Conservation (phyloP, 306 rosid genomes). For the Prunus armeniaca region DNA sequence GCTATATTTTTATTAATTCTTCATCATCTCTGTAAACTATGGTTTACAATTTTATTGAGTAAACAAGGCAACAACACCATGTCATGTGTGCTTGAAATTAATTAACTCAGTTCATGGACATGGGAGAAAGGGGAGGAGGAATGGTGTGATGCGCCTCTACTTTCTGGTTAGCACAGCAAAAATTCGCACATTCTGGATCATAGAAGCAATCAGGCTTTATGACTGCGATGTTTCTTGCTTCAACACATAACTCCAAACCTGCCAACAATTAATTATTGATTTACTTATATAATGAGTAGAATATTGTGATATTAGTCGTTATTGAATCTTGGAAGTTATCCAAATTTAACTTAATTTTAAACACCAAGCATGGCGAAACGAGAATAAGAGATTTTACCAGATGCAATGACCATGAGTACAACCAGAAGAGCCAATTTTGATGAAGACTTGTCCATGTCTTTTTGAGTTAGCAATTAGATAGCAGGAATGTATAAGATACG, state of each 20-base stretch:
- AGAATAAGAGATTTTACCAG: neutral
- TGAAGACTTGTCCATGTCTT: neutral
- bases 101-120: too few relatives aligned
- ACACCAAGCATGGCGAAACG: too few relatives aligned
- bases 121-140: too few relatives aligned
- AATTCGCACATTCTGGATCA: neutral
- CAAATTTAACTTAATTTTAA: too few relatives aligned
- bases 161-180: neutral
- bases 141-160: too few relatives aligned
- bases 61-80: too few relatives aligned
- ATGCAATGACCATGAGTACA: neutral
- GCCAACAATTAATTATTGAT: neutral
- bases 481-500: neutral
- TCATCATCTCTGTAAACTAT: too few relatives aligned
- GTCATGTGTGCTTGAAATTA: too few relatives aligned
- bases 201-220: neutral
- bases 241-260: neutral
- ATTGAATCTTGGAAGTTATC: too few relatives aligned
- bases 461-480: neutral
- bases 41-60: too few relatives aligned
- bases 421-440: neutral
- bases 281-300: neutral
- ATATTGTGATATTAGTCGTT: neutral
- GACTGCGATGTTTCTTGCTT: neutral
- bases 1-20: too few relatives aligned